Evolutionary conservation across 1,284 basidiomycete genomes (phyloP), one percentile per base, ranked within the genome.

Genomic region (Taiwanofungus camphoratus): DNA sequence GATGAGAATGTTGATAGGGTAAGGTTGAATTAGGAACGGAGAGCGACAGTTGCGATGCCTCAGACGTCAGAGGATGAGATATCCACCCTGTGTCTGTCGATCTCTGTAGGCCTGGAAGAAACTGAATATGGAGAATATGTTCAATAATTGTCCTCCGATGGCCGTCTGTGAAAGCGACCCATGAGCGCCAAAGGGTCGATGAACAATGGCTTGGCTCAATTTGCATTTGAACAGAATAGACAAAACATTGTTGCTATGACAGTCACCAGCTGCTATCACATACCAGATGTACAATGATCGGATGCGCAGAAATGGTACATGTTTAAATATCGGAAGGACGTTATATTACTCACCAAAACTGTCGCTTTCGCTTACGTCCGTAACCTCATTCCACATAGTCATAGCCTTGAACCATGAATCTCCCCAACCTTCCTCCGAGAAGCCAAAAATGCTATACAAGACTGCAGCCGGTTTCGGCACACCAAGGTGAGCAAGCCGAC

Each of bases 281-380:
- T n/a, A n/a, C n/a, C n/a, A n/a, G n/a, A n/a, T n/a, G n/a, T n/a
- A 20, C 34, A n/a, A 16, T 19, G 13, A 27, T 18, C 26, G 27
- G 24, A 15, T 13, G 29, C 7, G 31, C n/a, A 18, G 19, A 33
- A 8, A 20, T 16, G 5, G 12, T 8, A 12, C 23, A 29, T 23
- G 23, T 27, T 23, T 23, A 33, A 27, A 36, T 9, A 8, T 36
- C 9, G 19, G 26, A 29, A 11, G n/a, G 13, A n/a, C n/a, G n/a
- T n/a, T 27, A 8, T 15, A 36, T 22, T 33, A 69, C 79, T 55
- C 59, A 86, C 83, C 84, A 53, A 87, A 87, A 49, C 76, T 82
- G 55, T 87, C 84, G 54, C 72, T 80, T 60, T 87, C 84, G 52
- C 73, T 81, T 38, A 87, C 68, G 50, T 87, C 83, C 24, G 75